Evolutionary conservation across 306 rosid species (phyloP).

Genomic region (Myrica gale): DNA sequence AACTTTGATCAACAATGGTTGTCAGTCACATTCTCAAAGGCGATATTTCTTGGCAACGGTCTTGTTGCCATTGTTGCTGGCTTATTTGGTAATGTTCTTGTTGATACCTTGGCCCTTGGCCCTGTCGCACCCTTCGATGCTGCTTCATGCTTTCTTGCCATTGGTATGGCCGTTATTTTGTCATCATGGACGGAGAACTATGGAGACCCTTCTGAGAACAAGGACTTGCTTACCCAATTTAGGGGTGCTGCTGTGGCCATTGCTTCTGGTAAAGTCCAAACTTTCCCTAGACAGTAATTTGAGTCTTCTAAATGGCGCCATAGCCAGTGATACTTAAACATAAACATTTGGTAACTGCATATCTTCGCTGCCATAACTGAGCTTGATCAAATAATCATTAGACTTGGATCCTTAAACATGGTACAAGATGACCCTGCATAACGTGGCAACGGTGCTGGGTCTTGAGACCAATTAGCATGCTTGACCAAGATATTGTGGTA

Average conservation of each 20-base stretch:
- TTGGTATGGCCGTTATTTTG: slow-evolving; percentile 84
- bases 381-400: not conserved
- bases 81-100: slow-evolving; percentile 86
- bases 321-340: slow-evolving; percentile 19
- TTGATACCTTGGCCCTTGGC: slow-evolving; percentile 74
- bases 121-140: slow-evolving; percentile 99
- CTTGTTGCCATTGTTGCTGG: slow-evolving; percentile 84
- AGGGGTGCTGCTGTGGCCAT: slow-evolving; percentile 88
- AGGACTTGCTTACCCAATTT: slow-evolving; percentile 82
- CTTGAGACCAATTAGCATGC: not conserved
- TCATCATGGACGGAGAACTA: slow-evolving; percentile 84
- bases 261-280: slow-evolving; percentile 71
- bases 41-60: slow-evolving; percentile 93
- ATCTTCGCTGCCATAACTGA: not conserved
- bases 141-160: slow-evolving; percentile 90
- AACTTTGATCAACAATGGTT: slow-evolving; percentile 96
- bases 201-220: slow-evolving; percentile 81
- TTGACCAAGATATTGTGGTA: too few relatives aligned
- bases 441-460: not conserved
- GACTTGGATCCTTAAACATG: not conserved
- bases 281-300: slow-evolving; percentile 1
- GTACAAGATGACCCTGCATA: not conserved
- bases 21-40: slow-evolving; percentile 86
- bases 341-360: slow-evolving; percentile 19
- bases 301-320: slow-evolving; percentile 12